Evolutionary conservation across 768 basidiomycete species (phyloP), one percentile per base, ranked within the genome.

Genomic region (Russula foetens): DNA sequence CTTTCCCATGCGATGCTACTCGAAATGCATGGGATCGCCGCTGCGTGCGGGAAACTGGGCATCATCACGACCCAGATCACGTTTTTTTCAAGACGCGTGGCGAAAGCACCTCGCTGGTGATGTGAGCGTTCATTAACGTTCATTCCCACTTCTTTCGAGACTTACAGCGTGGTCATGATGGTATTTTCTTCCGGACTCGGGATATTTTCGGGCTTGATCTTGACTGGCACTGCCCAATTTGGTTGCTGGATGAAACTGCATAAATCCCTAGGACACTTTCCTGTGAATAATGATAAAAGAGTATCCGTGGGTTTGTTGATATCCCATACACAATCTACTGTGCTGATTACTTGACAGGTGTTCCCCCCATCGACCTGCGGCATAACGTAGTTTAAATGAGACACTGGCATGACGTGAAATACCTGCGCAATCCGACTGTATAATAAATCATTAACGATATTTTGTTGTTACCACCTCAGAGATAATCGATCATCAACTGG

Each of bases 1-100:
- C 51, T 78, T 75, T 65, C 77, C 78, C 8, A 79, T 77, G 7
- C 73, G 76, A 9, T 76, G 77, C 64, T 71, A 76, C 23, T 72
- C 74, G 4, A 74, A 2, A 74, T 73, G 4, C 76, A 78, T 60
- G 78, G 77, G 19, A 72, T 79, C 62, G 71, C 74, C 1, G 78
- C 78, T 1, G 77, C 76, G 1, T 68, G 68, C 44, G 78, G 77
- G 38, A 79, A 79, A 63, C 49, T 72, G 31, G 78, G 78, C n/a
- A 76, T 77, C 38, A 73, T 79, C 69, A 58, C 76, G 38, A 69
- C 76, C 1, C 72, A 74, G 53, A 61, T 77, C 47, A 73, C n/a
- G n/a, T 66, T 9, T 74, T 78, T 65, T 75, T 74, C 21, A 41
- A 63, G 9, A 67, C 44, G 45, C 2, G 15, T 24, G 0, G 2